Base-by-base conservation (phyloP, 495 filamentous ascomycete species). In the Aspergillus carlsbadensis region DNA sequence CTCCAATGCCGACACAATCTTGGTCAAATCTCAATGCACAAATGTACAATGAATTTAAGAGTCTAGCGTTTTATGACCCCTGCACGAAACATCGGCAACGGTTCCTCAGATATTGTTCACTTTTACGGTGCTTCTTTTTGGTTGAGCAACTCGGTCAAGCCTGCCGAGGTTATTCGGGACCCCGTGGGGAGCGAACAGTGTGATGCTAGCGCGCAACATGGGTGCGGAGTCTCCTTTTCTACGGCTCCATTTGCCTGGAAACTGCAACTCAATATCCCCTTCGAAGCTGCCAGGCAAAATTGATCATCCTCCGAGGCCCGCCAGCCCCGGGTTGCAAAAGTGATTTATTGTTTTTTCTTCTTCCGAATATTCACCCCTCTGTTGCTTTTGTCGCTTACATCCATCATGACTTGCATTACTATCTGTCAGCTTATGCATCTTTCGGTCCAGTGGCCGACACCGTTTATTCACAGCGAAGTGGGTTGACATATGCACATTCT, bases 1-100 rank as follows among this genome's bases (percentile, higher is more conserved):
- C 77, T 83, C 53, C 79, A 90, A 13, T 92, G 91, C 70, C 76
- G 85, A 53, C 85, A n/a, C 81, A 87, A 64, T 88, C 88, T 80
- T 94, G 37, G 76, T 84, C 54, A 76, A 85, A 87, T 66, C 94
- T 94, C 81, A 88, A 94, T 68, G 72, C 75, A 52, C 78, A 75
- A 56, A 87, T 96, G 81, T 96, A 95, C 76, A 71, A 82, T 65
- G 88, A 95, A 70, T 94, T 95, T 73, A 79, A 84, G 58, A 71
- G 74, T 59, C 77, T 81, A 63, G 89, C 91, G 53, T 69, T 87
- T 57, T 86, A 87, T 62, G 91, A 96, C 73, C 52, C 61, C 63
- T 34, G 66, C 71, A 56, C 74, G 76, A 63, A 68, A 74, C 55
- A 74, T 74, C 50, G 66, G 71, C 51, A 69, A 69, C 58, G 85